Percentiles rank a stretch among this genome's conserved stretches.
Conservation (phyloP, 306 rosid genomes). For the Boehmeria nivea region DNA sequence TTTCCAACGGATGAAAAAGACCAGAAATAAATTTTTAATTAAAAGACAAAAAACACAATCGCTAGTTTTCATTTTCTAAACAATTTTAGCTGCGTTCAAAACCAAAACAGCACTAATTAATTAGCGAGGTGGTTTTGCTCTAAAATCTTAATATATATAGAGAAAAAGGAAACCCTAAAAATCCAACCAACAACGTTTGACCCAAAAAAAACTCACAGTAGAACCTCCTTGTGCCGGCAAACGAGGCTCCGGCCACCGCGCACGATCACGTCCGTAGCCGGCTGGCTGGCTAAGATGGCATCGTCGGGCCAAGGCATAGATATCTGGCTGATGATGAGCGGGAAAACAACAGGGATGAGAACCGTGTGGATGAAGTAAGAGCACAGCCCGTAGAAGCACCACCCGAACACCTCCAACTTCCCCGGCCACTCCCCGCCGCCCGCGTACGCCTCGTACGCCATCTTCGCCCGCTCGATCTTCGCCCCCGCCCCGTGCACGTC, state of each 20-base stretch:
- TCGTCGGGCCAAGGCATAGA: constrained; percentile 13
- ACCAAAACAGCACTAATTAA: no score
- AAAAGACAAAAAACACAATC: no score
- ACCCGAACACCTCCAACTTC: constrained; percentile 58
- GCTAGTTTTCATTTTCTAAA: no score
- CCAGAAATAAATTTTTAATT: no score
- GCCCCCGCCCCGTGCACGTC: constrained; percentile 40
- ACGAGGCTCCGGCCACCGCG: constrained; percentile 15
- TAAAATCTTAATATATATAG: no score
- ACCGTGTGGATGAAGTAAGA: constrained; percentile 55
- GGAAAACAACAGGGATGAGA: constrained; percentile 73
- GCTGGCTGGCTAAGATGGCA: constrained; percentile 12
- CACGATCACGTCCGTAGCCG: constrained; percentile 15
- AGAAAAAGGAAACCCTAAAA: no score
- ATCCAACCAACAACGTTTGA: no score
- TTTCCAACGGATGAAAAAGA: no score
- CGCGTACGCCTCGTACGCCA: constrained; percentile 45
- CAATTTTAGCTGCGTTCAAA: no score
- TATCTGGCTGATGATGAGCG: constrained; percentile 70
- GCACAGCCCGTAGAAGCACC: constrained; percentile 75
- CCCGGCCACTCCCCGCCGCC: constrained; percentile 55
- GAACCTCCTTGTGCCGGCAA: constrained; percentile 50
- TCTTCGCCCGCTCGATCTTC: constrained; percentile 44
- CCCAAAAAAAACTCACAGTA: constrained; percentile 48
- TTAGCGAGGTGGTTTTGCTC: background rate